Conservation (phyloP, 805 yeast genomes). For the Myxozyma monticola region DNA sequence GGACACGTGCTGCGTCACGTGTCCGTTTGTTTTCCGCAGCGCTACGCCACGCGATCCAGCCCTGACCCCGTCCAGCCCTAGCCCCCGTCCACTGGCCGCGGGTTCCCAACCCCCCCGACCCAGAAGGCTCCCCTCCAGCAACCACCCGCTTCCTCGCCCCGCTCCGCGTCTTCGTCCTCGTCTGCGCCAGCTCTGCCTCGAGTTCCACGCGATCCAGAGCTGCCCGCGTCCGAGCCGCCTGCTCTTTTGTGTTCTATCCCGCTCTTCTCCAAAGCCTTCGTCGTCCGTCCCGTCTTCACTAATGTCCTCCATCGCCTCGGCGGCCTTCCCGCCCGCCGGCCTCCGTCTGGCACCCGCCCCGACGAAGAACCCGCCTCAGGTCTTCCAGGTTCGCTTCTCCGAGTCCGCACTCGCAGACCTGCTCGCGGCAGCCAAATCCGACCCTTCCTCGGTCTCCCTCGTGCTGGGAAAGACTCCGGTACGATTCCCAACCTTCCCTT, state of each 20-base stretch:
- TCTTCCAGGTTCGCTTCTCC: slow-evolving; percentile 21
- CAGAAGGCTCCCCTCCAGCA: not conserved
- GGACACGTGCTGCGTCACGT: no score
- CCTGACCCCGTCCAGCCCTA: slow-evolving; percentile 5
- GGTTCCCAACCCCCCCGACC: not conserved
- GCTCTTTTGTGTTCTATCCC: not conserved
- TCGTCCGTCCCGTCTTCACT: not conserved
- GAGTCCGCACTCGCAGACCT: slow-evolving; percentile 20
- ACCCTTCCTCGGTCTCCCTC: slow-evolving; percentile 19
- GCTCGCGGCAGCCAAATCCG: slow-evolving; percentile 6
- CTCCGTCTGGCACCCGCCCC: slow-evolving; percentile 7
- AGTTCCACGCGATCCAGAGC: no score
- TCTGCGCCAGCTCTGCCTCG: no score
- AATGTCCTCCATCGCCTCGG: slow-evolving; percentile 8
- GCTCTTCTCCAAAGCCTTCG: not conserved
- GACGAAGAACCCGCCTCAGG: slow-evolving; percentile 11
- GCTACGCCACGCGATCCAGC: slow-evolving; percentile 7
- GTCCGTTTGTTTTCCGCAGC: no score
- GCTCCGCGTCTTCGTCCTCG: no score
- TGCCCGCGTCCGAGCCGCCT: not conserved
- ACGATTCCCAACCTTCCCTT: not conserved
- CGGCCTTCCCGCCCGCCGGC: slow-evolving; percentile 17
- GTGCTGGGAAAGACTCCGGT: slow-evolving; percentile 24
- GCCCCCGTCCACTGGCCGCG: not conserved
- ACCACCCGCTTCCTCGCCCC: not conserved